Conservation (phyloP, 192 early-diverging fungal genomes). For the Coemansia sp. region DNA sequence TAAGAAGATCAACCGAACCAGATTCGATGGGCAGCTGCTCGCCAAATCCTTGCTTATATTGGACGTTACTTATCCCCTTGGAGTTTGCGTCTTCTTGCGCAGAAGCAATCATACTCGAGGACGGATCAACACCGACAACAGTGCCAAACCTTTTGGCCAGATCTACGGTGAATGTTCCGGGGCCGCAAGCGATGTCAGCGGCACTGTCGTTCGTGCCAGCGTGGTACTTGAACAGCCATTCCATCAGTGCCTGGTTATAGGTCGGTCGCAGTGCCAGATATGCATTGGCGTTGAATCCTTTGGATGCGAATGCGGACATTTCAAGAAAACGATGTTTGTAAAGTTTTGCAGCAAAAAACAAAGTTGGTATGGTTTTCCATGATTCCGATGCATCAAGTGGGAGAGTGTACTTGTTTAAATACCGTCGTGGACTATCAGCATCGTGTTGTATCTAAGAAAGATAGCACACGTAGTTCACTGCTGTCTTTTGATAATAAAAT, state of each 20-base stretch:
- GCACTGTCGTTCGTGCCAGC: slow-evolving; percentile 6
- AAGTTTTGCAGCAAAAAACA: too few relatives aligned
- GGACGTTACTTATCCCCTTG: slow-evolving; percentile 14
- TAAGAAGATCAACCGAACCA: slow-evolving; percentile 27
- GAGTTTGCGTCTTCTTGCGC: slow-evolving; percentile 13
- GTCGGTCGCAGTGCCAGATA: slow-evolving; percentile 35
- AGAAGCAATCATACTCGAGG: slow-evolving; percentile 28
- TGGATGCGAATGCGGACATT: slow-evolving; percentile 36
- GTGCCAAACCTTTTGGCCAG: slow-evolving; percentile 15
- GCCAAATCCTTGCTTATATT: slow-evolving; percentile 22
- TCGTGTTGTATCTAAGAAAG: too few relatives aligned
- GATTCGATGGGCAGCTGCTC: slow-evolving; percentile 27
- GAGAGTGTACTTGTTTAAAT: too few relatives aligned
- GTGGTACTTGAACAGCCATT: slow-evolving; percentile 31
- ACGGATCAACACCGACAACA: slow-evolving; percentile 30
- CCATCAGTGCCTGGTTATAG: slow-evolving; percentile 13
- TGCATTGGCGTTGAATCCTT: slow-evolving; percentile 30
- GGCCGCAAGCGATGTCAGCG: slow-evolving; percentile 37
- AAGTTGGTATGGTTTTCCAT: too few relatives aligned
- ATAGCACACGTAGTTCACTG: too few relatives aligned
- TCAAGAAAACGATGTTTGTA: too few relatives aligned
- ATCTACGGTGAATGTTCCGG: slow-evolving; percentile 31
- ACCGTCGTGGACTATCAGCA: too few relatives aligned
- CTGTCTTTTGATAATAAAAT: too few relatives aligned
- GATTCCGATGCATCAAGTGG: too few relatives aligned